Evolutionary conservation across 345 rosid species (phyloP).

Genomic region (Pistacia integerrima): DNA sequence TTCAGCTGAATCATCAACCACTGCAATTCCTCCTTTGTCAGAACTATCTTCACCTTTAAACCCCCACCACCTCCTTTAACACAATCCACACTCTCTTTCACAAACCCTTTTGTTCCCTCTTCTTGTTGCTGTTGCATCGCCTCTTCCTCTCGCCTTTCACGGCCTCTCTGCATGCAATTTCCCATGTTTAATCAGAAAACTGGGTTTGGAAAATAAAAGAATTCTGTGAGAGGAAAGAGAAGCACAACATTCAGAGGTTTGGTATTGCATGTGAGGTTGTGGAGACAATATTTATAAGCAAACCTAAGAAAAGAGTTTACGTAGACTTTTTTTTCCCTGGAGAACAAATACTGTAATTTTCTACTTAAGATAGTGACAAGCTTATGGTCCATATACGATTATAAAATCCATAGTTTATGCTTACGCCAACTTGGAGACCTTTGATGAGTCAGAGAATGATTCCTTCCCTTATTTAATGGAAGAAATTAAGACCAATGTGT

Average conservation of each 20-base stretch:
- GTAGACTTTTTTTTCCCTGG: neutral
- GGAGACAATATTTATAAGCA: neutral
- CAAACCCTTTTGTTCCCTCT: neutral
- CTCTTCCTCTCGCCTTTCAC: conserved; percentile 12
- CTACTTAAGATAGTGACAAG: neutral
- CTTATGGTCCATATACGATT: neutral
- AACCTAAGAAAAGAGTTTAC: conserved; percentile 1
- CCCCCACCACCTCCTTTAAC: conserved; percentile 28
- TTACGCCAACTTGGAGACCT: too few species aligned
- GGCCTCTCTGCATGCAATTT: conserved; percentile 39
- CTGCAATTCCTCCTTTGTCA: conserved; percentile 70
- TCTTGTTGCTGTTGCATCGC: neutral
- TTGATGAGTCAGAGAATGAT: too few species aligned
- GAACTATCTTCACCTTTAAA: conserved; percentile 72
- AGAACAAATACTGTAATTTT: neutral
- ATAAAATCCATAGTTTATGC: neutral
- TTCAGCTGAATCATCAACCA: conserved; percentile 54
- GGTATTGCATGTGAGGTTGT: neutral
- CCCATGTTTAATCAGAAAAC: conserved; percentile 34
- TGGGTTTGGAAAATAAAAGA: neutral
- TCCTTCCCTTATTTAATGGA: too few species aligned
- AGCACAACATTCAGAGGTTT: neutral
- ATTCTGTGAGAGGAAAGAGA: neutral
- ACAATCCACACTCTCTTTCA: conserved; percentile 22
- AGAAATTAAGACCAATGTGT: too few species aligned